Evolutionary conservation across 2,329 filamentous ascomycete genomes (phyloP).

Genomic region (Paradendryphiella salina): DNA sequence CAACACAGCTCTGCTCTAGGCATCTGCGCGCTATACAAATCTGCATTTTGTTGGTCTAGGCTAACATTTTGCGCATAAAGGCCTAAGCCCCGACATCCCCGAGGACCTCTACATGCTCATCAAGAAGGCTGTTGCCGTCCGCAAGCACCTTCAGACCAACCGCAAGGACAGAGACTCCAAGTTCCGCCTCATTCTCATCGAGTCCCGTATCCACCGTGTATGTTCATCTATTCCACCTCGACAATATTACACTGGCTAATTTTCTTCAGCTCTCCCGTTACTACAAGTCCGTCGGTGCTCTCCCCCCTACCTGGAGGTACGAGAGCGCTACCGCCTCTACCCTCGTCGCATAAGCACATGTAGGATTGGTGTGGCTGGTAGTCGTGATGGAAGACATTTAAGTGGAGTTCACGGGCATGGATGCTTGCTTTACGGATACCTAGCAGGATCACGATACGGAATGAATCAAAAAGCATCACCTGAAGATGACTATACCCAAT

Average conservation of each 20-base stretch:
- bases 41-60: constrained; percentile 44
- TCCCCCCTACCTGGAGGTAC: constrained; percentile 97
- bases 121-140: constrained; percentile 93
- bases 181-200: constrained; percentile 99
- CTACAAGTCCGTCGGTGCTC: constrained; percentile 92
- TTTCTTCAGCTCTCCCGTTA: constrained; percentile 75
- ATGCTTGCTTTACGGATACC: constrained; percentile 45
- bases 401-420: constrained; percentile 44
- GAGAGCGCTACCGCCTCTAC: constrained; percentile 84
- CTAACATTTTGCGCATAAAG: constrained; percentile 57
- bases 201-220: constrained; percentile 96
- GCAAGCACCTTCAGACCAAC: constrained; percentile 99
- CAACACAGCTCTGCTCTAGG: constrained; percentile 38
- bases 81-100: constrained; percentile 96
- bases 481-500: constrained; percentile 30
- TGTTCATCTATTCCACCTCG: not conserved
- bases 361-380: constrained; percentile 27
- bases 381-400: constrained; percentile 34
- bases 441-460: constrained; percentile 42
- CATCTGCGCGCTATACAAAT: constrained; percentile 71
- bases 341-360: constrained; percentile 49
- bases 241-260: not conserved
- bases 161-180: constrained; percentile 99
- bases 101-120: constrained; percentile 99
- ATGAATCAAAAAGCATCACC: constrained; percentile 46